Base-by-base conservation (phyloP, 2,329 filamentous ascomycete genomes). In the Aureobasidium uvarum region DNA sequence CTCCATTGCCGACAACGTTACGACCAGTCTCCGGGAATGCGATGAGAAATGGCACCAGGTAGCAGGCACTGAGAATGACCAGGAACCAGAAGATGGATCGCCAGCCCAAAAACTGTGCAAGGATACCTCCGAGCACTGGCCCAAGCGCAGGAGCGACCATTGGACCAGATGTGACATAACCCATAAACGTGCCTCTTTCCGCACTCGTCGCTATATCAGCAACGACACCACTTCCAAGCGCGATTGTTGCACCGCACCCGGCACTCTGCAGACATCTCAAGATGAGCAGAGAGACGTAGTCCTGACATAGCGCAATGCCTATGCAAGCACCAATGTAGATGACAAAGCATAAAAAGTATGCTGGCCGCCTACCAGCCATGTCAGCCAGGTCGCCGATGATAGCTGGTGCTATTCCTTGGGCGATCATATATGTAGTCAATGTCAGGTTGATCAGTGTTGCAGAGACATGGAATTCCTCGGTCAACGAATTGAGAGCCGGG, bases 341-440 rank as follows among this genome's bases (percentile, higher is more conserved):
- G 28, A 72, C 64, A 67, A 81, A 80, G 58, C 78, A 79, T 43
- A 81, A 69, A 18, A 84, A 71, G 70, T 83, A 84, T 5, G 81
- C 81, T 11, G 81, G 81, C 65, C 83, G 76, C 65, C 83, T 75
- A 20, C 83, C 83, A 51, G 77, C 77, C 60, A 77, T 80, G 68
- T 84, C 83, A 3, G 81, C 78, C 48, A 84, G 77, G 51, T 81
- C 80, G 3, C 81, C 83, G 66, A 83, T 77, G 20, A 84, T 77
- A 69, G 82, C 80, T 36, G 82, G 82, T 1, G 81, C 79, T 16
- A 85, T 73, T 3, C 81, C 84, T 76, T 85, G 83, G 39, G 83
- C 59, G 25, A 68, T 66, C 67, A 67, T 65, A 33, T 70, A 70
- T 18, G 65, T 60, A 8, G 68, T 69, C 18, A 69, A n/a, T 8